A percentile compares a stretch with the other conserved stretches of the same genome.
Conservation (phyloP, 345 rosid species). For the Citrus trifoliata region DNA sequence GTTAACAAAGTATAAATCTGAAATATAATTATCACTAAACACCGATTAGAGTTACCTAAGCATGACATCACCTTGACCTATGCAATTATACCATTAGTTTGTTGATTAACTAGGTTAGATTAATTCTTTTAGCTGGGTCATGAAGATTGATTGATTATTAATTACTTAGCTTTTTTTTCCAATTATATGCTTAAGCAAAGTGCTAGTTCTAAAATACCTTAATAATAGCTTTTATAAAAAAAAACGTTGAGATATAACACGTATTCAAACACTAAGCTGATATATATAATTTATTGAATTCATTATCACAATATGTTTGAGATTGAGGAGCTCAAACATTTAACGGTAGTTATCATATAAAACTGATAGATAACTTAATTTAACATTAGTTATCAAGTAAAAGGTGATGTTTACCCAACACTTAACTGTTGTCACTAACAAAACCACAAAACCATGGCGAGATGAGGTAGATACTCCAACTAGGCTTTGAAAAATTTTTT, state of each 20-base stretch:
- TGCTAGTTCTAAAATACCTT: too few species aligned
- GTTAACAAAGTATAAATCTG: background rate
- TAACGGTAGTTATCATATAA: too few species aligned
- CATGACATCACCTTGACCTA: conserved; percentile 3
- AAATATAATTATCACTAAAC: background rate
- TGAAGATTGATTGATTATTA: background rate
- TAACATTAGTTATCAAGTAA: background rate
- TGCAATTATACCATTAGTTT: background rate
- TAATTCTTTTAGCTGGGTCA: background rate
- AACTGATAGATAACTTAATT: too few species aligned
- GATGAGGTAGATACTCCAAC: background rate
- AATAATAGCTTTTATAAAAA: too few species aligned
- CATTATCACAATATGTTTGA: too few species aligned
- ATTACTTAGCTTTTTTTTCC: background rate
- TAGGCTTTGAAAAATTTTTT: too few species aligned
- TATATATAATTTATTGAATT: too few species aligned
- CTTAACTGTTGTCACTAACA: too few species aligned
- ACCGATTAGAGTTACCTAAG: background rate
- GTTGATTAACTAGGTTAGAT: background rate
- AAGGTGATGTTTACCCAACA: too few species aligned
- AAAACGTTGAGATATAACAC: background rate
- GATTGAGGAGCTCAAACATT: too few species aligned
- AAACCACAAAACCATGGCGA: background rate
- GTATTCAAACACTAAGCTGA: background rate
- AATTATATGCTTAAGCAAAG: too few species aligned